These are phyloP conservation scores for Dentipellis sp. DNA, from an alignment of 768 basidiomycete species.

Conservation along the genomic window DNA sequence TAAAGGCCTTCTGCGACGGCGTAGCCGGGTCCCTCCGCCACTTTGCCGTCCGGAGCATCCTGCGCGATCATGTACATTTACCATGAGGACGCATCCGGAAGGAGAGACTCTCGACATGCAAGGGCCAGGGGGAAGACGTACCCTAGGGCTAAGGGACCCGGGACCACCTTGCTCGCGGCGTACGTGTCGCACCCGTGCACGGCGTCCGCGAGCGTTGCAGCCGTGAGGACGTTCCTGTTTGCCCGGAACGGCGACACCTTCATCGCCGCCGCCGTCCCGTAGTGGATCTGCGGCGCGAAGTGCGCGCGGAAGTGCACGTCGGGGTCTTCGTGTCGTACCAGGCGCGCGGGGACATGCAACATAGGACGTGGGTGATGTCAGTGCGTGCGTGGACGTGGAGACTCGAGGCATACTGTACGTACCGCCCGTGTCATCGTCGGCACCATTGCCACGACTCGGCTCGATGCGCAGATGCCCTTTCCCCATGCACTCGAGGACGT, in stretches of 20 bases:
- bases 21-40: constrained; percentile 63
- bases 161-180: constrained; percentile 43
- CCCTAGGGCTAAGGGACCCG: constrained; percentile 40
- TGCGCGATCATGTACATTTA: constrained; percentile 15
- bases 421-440: constrained; percentile 31
- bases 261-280: constrained; percentile 5
- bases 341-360: not conserved
- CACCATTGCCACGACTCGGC: constrained; percentile 27
- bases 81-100: not conserved
- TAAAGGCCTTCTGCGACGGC: constrained; percentile 45
- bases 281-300: constrained; percentile 39
- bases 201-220: constrained; percentile 47
- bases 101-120: not conserved
- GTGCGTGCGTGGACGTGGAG: not conserved
- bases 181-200: constrained; percentile 66
- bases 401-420: not conserved
- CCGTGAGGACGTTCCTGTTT: constrained; percentile 35
- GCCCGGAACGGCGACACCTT: constrained; percentile 9
- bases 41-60: constrained; percentile 51
- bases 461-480: constrained; percentile 62
- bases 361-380: not conserved
- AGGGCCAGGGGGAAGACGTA: constrained; percentile 25
- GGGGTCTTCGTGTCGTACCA: constrained; percentile 5
- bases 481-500: constrained; percentile 69
- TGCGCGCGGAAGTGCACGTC: constrained; percentile 36